Percentiles rank a stretch among this genome's conserved stretches.
Evolutionary conservation across 257 asterid species (phyloP).

Genomic region (Solanum pennellii): DNA sequence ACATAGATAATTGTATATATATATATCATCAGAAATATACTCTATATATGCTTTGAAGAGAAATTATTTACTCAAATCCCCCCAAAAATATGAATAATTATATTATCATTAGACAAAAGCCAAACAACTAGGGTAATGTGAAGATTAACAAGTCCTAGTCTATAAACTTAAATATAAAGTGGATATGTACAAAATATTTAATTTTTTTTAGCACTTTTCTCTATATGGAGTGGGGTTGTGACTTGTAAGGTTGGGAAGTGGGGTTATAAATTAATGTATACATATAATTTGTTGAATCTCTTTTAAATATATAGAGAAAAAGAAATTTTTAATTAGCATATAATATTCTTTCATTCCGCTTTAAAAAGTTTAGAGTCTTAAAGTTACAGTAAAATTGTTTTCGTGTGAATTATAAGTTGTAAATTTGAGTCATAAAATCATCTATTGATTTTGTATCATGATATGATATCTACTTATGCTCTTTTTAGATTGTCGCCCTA

Average conservation of each 20-base stretch:
- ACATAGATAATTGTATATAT: background rate
- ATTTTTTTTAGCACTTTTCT: background rate
- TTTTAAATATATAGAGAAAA: background rate
- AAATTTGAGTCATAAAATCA: background rate
- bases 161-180: background rate
- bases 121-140: background rate
- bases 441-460: background rate
- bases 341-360: background rate
- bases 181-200: background rate
- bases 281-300: background rate
- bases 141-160: background rate
- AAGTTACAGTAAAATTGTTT: background rate
- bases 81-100: background rate
- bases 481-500: background rate
- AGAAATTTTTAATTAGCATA: background rate
- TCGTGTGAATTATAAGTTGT: background rate
- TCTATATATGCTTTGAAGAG: background rate
- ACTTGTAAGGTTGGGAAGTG: background rate
- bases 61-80: background rate
- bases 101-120: background rate
- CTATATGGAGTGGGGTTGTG: background rate
- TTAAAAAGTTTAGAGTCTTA: no score
- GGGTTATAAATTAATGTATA: no score
- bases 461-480: background rate
- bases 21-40: background rate